A percentile compares a stretch with the other conserved stretches of the same genome.
phyloP scores from a whole-genome alignment of 73 alveolate genomes.

The Paramecium pentaurelia region DNA sequence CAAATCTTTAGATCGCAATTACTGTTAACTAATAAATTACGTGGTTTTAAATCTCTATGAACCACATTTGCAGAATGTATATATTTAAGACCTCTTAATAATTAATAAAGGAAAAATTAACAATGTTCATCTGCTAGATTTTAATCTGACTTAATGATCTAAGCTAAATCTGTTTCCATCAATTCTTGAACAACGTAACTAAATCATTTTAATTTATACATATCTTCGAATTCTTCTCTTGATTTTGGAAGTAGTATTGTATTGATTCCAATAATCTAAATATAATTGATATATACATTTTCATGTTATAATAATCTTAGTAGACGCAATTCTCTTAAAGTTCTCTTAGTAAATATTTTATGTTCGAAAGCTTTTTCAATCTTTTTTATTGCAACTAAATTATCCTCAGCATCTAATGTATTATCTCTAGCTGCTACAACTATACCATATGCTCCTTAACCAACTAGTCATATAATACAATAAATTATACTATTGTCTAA shows the following conservation, averaged over 20 bases:
- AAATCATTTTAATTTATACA: slow-evolving; percentile 33
- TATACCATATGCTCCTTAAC: slow-evolving; percentile 46
- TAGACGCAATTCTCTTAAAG: slow-evolving; percentile 78
- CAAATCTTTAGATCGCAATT: slow-evolving; percentile 93
- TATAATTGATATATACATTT: slow-evolving; percentile 41
- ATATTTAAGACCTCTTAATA: slow-evolving; percentile 90
- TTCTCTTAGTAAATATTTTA: slow-evolving; percentile 76
- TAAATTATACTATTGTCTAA: not conserved
- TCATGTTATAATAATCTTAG: slow-evolving; percentile 75
- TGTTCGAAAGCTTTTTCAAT: slow-evolving; percentile 91
- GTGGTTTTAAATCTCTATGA: slow-evolving; percentile 93
- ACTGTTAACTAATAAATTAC: slow-evolving; percentile 85
- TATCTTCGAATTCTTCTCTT: slow-evolving; percentile 76
- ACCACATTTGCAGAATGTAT: slow-evolving; percentile 90
- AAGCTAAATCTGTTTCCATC: slow-evolving; percentile 97
- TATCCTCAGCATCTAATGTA: slow-evolving; percentile 58
- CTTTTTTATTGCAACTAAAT: slow-evolving; percentile 77
- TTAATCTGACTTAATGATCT: slow-evolving; percentile 89
- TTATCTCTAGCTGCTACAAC: slow-evolving; percentile 64
- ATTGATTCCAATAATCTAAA: slow-evolving; percentile 62
- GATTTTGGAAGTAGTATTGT: slow-evolving; percentile 71
- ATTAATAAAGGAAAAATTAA: slow-evolving; percentile 92
- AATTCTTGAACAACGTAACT: slow-evolving; percentile 88
- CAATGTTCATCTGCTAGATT: slow-evolving; percentile 93
- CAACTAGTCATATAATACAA: not conserved